Evolutionary conservation across 768 basidiomycete species (phyloP).

Genomic region (Psilocybe tampanensis): DNA sequence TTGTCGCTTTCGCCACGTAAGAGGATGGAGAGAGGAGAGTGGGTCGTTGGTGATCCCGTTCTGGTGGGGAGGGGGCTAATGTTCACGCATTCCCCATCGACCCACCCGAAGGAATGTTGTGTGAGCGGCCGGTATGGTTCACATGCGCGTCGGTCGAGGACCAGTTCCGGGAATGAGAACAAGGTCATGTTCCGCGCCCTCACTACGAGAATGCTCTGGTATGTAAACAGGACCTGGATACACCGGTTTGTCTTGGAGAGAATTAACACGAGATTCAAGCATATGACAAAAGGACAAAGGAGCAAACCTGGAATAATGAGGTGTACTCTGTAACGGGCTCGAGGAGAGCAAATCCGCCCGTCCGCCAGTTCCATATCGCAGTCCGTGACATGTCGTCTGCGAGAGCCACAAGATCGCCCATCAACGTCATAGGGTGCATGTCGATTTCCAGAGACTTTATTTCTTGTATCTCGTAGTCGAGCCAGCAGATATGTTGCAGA

Average conservation of each 20-base stretch:
- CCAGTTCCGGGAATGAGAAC: slow-evolving; percentile 50
- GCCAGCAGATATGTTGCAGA: slow-evolving; percentile 14
- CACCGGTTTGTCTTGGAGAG: slow-evolving; percentile 47
- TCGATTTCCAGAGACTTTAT: slow-evolving; percentile 38
- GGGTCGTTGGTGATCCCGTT: background rate
- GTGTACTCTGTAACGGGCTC: slow-evolving; percentile 34
- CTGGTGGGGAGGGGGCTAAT: slow-evolving; percentile 14
- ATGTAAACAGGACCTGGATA: slow-evolving; percentile 51
- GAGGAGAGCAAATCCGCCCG: slow-evolving; percentile 47
- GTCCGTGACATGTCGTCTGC: slow-evolving; percentile 55
- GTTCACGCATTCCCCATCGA: slow-evolving; percentile 55
- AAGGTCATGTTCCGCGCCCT: slow-evolving; percentile 60
- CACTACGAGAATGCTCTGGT: slow-evolving; percentile 53
- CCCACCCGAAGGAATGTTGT: slow-evolving; percentile 65
- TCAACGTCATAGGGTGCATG: slow-evolving; percentile 49
- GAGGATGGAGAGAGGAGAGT: slow-evolving; percentile 46
- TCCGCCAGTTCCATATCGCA: slow-evolving; percentile 58
- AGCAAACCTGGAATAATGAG: slow-evolving; percentile 33
- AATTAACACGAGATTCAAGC: background rate
- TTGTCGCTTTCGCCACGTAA: slow-evolving; percentile 61
- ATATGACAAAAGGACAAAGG: background rate
- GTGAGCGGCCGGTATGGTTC: slow-evolving; percentile 38
- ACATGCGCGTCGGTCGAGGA: slow-evolving; percentile 9
- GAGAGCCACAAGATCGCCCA: slow-evolving; percentile 54
- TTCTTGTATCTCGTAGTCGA: slow-evolving; percentile 28